These are phyloP conservation scores for Cladophialophora bantiana DNA, from an alignment of 2,329 filamentous ascomycete species.

Conservation along the genomic window DNA sequence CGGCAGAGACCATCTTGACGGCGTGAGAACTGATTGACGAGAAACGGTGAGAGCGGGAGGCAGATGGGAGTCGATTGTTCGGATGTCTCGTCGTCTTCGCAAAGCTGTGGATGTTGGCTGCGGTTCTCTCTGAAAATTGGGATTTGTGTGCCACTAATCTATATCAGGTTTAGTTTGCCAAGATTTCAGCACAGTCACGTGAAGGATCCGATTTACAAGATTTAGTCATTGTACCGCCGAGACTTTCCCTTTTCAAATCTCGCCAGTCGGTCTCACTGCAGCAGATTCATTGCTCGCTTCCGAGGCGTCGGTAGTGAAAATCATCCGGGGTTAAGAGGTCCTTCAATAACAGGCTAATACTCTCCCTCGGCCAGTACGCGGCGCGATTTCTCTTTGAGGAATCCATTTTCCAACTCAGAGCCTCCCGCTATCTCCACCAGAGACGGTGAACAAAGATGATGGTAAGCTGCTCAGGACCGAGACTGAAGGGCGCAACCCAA, in stretches of 20 bases:
- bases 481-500: slow-evolving; percentile 15
- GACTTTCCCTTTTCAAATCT: not conserved
- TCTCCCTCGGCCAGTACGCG: slow-evolving; percentile 5
- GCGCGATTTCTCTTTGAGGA: slow-evolving; percentile 15
- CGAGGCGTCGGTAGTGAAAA: not conserved
- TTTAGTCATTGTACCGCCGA: not conserved
- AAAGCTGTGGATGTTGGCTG: slow-evolving; percentile 10
- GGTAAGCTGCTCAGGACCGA: slow-evolving; percentile 3
- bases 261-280: not conserved
- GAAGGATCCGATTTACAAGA: not conserved
- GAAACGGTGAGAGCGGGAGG: slow-evolving; percentile 48
- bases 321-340: not conserved
- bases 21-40: slow-evolving; percentile 38
- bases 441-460: slow-evolving; percentile 10
- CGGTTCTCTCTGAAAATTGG: slow-evolving; percentile 27
- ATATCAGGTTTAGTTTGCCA: slow-evolving; percentile 25
- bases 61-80: slow-evolving; percentile 49
- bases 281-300: not conserved
- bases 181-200: slow-evolving; percentile 25
- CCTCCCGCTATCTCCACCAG: not conserved
- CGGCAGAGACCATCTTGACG: slow-evolving; percentile 86
- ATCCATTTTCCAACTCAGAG: slow-evolving; percentile 6
- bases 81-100: slow-evolving; percentile 43
- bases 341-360: slow-evolving; percentile 18
- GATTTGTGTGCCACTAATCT: slow-evolving; percentile 33